Evolutionary conservation across 331 rosid genomes (phyloP).

Genomic region (Ulmus americana): DNA sequence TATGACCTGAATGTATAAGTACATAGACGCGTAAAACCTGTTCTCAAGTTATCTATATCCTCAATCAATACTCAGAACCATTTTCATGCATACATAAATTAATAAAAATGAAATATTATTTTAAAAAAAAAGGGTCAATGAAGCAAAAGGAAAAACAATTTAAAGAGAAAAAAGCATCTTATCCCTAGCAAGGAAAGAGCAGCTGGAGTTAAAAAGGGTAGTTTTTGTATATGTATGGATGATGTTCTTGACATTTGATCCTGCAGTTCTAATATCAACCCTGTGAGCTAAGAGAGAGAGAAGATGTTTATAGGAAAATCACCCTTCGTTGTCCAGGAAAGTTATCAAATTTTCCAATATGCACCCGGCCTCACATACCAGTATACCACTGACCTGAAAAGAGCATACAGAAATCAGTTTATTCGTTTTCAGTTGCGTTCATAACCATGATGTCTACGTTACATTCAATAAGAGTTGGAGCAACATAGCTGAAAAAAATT

Average conservation of each 20-base stretch:
- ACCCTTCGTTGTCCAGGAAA: slow-evolving; percentile 85
- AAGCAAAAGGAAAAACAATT: not conserved
- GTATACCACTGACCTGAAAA: slow-evolving; percentile 87
- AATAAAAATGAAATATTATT: not conserved
- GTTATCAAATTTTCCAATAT: slow-evolving; percentile 79
- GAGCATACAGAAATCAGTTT: slow-evolving; percentile 16
- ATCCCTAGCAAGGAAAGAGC: not conserved
- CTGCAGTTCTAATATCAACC: not conserved
- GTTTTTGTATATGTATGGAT: not conserved
- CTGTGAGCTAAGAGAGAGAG: not conserved
- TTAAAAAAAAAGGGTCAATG: not conserved
- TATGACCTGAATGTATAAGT: slow-evolving; percentile 4
- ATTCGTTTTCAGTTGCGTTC: slow-evolving; percentile 4
- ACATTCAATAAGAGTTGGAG: slow-evolving; percentile 9
- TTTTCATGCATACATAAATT: not conserved
- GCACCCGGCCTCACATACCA: slow-evolving; percentile 97
- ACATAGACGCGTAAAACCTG: not conserved
- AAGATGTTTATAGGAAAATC: slow-evolving; percentile 27
- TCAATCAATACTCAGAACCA: not conserved
- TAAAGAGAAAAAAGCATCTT: not conserved
- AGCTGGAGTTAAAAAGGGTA: not conserved
- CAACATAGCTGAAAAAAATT: slow-evolving; percentile 8
- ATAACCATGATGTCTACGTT: slow-evolving; percentile 13
- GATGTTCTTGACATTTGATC: not conserved
- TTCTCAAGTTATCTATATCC: too few relatives aligned